Evolutionary conservation across 176 grass and related monocot genomes (phyloP), one percentile per base, ranked within the genome.

Genomic region (Chloris gayana): DNA sequence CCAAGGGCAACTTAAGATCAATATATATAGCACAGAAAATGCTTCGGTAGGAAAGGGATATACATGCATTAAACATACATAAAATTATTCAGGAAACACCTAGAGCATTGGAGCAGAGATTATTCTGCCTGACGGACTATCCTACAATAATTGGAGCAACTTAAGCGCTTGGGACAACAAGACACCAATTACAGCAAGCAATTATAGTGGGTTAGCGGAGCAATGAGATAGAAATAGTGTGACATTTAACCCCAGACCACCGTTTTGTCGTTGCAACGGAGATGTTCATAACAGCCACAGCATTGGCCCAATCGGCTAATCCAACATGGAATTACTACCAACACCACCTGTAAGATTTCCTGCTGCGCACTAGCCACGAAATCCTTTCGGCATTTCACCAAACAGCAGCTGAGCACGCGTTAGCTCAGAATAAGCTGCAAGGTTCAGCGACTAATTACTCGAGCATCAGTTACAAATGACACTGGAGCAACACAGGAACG

Each of bases 1-100:
- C 57, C 65, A 75, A 73, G 29, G 72, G 57, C 21, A 76, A 31
- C 42, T 85, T 14, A 38, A 25, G 44, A 85, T 56, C 65, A 57
- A 31, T 44, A 64, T 74, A n/a, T n/a, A 26, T 19, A 38, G 2
- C 7, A 26, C 10, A 59, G 7, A 22, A 58, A 68, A 77, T 69
- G 13, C 13, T 19, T 88, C 29, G 45, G 10, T 88, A 42, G 42
- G 53, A 8, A 44, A 67, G 57, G 73, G 39, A 67, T 57, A 72
- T 6, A 59, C 21, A 11, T n/a, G 42, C 1, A 59, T 18, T 53
- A 26, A 47, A 38, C 14, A 15, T 26, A 24, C 22, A 26, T 9
- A 61, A 13, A 27, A 3, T 61, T 27, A 10, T 14, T 6, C 18
- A 12, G 25, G 34, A 17, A 57, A 31, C 54, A 21, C 34, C 45